Percentiles rank a stretch among this genome's conserved stretches.
These are phyloP conservation scores for Tricholoma bakamatsutake DNA, from an alignment of 768 basidiomycete genomes.

Conservation along the genomic window DNA sequence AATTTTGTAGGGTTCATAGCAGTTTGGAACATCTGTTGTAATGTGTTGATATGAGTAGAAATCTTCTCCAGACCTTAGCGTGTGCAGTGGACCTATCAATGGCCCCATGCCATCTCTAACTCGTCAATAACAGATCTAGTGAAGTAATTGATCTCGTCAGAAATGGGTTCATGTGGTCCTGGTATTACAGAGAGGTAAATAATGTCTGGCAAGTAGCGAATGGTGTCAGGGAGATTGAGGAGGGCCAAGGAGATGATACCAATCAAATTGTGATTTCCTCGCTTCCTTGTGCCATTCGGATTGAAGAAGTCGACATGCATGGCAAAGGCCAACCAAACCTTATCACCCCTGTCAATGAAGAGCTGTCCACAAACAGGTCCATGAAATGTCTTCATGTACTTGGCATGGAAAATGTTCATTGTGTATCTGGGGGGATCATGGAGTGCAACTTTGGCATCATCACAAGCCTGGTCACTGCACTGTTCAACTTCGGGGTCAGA, in stretches of 20 bases:
- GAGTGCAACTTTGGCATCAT: conserved; percentile 1
- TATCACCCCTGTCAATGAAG: conserved; percentile 1
- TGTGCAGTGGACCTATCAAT: too few species aligned
- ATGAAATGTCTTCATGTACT: background rate
- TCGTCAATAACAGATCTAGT: conserved; percentile 24
- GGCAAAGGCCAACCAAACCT: conserved; percentile 17
- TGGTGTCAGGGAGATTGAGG: conserved; percentile 26
- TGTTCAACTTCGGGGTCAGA: conserved; percentile 5
- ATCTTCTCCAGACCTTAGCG: too few species aligned
- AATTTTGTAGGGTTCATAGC: too few species aligned
- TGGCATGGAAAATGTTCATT: background rate
- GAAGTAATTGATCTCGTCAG: conserved; percentile 25
- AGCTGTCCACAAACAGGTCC: background rate
- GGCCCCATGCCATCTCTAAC: conserved; percentile 9
- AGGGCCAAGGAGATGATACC: conserved; percentile 27
- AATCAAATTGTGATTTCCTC: conserved; percentile 20
- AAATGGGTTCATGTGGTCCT: conserved; percentile 21
- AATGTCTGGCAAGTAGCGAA: conserved; percentile 27
- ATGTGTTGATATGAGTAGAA: too few species aligned
- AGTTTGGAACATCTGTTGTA: too few species aligned
- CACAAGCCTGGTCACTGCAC: conserved; percentile 2
- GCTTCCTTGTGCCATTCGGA: conserved; percentile 18
- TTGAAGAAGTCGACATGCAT: conserved; percentile 31
- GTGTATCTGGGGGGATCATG: background rate
- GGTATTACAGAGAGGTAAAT: conserved; percentile 27